These are phyloP conservation scores for Neofusicoccum sp. DNA, from an alignment of 2,329 filamentous ascomycete genomes.

Conservation along the genomic window DNA sequence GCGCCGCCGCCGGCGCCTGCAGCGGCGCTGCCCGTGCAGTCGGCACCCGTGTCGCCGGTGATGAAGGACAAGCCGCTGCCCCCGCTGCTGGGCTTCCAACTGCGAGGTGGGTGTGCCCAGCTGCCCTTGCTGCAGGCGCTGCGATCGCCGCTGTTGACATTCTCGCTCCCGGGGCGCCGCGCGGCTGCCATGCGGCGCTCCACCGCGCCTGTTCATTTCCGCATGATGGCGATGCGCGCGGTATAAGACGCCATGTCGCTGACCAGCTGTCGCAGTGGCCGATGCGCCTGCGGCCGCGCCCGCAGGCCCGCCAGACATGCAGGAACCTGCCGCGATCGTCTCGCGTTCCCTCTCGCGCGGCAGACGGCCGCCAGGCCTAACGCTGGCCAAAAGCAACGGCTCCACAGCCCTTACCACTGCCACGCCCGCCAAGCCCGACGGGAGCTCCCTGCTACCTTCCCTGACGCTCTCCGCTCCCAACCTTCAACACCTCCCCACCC, in stretches of 20 bases:
- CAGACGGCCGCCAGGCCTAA: conserved; percentile 39
- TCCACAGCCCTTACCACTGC: conserved; percentile 36
- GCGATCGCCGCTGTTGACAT: conserved; percentile 7
- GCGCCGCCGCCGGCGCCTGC: background rate
- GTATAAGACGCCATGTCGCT: background rate
- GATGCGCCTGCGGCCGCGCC: conserved; percentile 10
- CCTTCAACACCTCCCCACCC: conserved; percentile 16
- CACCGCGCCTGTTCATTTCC: background rate
- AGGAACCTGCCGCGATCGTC: conserved; percentile 31
- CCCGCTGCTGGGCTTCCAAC: conserved; percentile 12
- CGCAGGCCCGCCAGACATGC: conserved; percentile 5
- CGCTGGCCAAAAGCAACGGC: conserved; percentile 39
- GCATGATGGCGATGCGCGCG: conserved; percentile 1
- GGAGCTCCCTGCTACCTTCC: conserved; percentile 22
- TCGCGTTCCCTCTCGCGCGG: conserved; percentile 38
- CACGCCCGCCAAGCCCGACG: conserved; percentile 28
- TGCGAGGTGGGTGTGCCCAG: conserved; percentile 17
- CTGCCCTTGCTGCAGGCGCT: conserved; percentile 4
- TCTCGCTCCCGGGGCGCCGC: conserved; percentile 1
- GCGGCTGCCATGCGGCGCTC: conserved; percentile 1
- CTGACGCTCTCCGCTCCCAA: conserved; percentile 22
- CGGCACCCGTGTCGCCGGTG: conserved; percentile 3
- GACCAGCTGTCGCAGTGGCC: conserved; percentile 15
- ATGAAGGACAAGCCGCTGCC: conserved; percentile 12
- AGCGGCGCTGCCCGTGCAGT: conserved; percentile 3